Conservation (phyloP, 805 yeast species). For the Cyberlindnera mycetangii region DNA sequence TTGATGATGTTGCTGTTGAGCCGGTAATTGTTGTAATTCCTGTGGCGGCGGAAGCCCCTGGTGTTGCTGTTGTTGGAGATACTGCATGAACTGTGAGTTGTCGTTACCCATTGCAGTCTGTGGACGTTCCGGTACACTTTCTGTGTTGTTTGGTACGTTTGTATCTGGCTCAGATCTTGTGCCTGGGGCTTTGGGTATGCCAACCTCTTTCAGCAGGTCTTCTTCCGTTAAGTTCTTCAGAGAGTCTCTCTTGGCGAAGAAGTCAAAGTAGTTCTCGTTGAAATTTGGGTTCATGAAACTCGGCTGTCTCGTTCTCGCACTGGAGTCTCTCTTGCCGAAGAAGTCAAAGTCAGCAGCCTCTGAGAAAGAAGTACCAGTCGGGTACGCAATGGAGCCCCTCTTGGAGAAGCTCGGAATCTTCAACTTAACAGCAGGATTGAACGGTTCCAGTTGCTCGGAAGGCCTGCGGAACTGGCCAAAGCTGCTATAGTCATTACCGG, state of each 20-base stretch:
- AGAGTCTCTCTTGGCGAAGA: constrained; percentile 29
- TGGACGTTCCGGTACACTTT: constrained; percentile 13
- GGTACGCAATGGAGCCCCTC: constrained; percentile 14
- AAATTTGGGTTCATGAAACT: constrained; percentile 25
- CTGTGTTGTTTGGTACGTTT: constrained; percentile 8
- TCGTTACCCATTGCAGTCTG: constrained; percentile 13
- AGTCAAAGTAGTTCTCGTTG: constrained; percentile 28
- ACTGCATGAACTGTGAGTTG: constrained; percentile 5
- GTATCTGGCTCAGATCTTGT: constrained; percentile 26
- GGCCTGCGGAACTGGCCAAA: constrained; percentile 36
- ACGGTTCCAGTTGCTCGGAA: constrained; percentile 50
- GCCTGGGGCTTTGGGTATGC: constrained; percentile 17
- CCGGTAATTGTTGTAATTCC: constrained; percentile 5
- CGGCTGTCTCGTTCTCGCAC: constrained; percentile 26
- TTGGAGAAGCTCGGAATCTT: constrained; percentile 27
- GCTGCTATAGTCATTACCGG: constrained; percentile 25
- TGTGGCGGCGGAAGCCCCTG: constrained; percentile 3
- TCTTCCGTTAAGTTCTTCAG: constrained; percentile 20
- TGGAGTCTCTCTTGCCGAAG: constrained; percentile 28
- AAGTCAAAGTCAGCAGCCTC: constrained; percentile 20
- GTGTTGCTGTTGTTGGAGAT: constrained; percentile 4
- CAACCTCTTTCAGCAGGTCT: constrained; percentile 13
- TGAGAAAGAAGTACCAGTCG: constrained; percentile 3
- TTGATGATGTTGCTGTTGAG: constrained; percentile 10
- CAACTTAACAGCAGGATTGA: constrained; percentile 35